Conservation (phyloP, 129 eudicot species). For the Pseudognaphalium luteoalbum region DNA sequence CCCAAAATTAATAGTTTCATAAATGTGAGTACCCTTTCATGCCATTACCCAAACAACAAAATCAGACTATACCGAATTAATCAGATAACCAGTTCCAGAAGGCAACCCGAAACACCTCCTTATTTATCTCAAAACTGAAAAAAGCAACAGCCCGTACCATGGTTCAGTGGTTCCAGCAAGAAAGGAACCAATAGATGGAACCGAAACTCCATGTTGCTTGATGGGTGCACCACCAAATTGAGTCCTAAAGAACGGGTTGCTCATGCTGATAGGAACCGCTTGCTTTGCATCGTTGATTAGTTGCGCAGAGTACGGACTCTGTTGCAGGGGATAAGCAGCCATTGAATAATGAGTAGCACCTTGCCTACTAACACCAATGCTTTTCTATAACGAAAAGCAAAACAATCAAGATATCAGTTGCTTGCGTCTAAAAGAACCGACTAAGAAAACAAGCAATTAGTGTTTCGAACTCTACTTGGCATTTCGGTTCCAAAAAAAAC, state of each 20-base stretch:
- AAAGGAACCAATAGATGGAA: constrained; percentile 48
- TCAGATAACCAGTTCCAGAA: constrained; percentile 9
- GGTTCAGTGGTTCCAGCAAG: constrained; percentile 66
- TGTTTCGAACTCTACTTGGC: constrained; percentile 1
- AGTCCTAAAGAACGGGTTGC: constrained; percentile 45
- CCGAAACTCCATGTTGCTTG: constrained; percentile 55
- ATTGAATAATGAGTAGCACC: constrained; percentile 43
- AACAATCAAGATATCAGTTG: constrained; percentile 20
- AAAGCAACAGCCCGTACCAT: constrained; percentile 40
- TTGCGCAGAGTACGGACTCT: constrained; percentile 41
- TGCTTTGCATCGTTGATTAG: constrained; percentile 41
- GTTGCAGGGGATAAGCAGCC: constrained; percentile 48
- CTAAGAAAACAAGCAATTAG: not conserved
- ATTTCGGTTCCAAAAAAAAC: not conserved
- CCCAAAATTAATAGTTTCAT: not conserved
- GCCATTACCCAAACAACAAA: not conserved
- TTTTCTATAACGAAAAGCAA: constrained; percentile 32
- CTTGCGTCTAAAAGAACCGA: not conserved
- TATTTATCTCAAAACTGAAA: not conserved
- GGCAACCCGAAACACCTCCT: not conserved
- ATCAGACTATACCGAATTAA: constrained; percentile 3
- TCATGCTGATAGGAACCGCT: constrained; percentile 43
- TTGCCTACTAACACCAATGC: constrained; percentile 41
- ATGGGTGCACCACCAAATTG: constrained; percentile 48
- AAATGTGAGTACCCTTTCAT: not conserved